A percentile compares a stretch with the other conserved stretches of the same genome.
Conservation (phyloP, 2,329 filamentous ascomycete genomes). For the Ophiocordyceps camponoti-rufipedis region DNA sequence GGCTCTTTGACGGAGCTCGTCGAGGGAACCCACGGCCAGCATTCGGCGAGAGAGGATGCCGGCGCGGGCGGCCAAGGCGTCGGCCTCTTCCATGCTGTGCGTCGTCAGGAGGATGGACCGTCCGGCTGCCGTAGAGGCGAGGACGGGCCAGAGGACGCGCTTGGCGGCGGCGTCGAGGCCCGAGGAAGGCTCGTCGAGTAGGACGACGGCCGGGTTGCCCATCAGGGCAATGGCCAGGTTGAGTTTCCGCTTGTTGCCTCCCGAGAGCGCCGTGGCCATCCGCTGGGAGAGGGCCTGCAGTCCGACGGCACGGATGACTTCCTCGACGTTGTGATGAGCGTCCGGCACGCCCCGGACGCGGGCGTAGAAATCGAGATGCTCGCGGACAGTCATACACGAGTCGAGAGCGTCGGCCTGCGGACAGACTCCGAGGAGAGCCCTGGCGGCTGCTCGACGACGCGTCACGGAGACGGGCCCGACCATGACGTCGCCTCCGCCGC, state of each 20-base stretch:
- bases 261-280: slow-evolving; percentile 64
- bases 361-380: slow-evolving; percentile 81
- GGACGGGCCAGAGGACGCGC: slow-evolving; percentile 80
- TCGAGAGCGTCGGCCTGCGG: slow-evolving; percentile 82
- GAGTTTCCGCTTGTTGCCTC: slow-evolving; percentile 88
- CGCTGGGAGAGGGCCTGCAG: slow-evolving; percentile 51
- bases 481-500: slow-evolving; percentile 57
- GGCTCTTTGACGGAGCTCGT: slow-evolving; percentile 53
- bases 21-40: slow-evolving; percentile 65
- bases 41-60: slow-evolving; percentile 76
- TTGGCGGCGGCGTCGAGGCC: slow-evolving; percentile 86
- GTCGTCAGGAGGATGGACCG: slow-evolving; percentile 79
- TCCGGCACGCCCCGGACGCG: slow-evolving; percentile 61
- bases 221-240: slow-evolving; percentile 79
- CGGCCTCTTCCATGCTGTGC: slow-evolving; percentile 90
- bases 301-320: slow-evolving; percentile 67
- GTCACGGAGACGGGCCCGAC: slow-evolving; percentile 64
- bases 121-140: slow-evolving; percentile 54
- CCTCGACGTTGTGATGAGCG: slow-evolving; percentile 57
- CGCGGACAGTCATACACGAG: slow-evolving; percentile 64
- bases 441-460: slow-evolving; percentile 51
- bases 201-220: slow-evolving; percentile 72
- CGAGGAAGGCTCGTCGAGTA: slow-evolving; percentile 77
- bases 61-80: slow-evolving; percentile 65
- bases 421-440: slow-evolving; percentile 72